These are phyloP conservation scores for Buddleja alternifolia DNA, from an alignment of 257 asterid species.

Conservation along the genomic window DNA sequence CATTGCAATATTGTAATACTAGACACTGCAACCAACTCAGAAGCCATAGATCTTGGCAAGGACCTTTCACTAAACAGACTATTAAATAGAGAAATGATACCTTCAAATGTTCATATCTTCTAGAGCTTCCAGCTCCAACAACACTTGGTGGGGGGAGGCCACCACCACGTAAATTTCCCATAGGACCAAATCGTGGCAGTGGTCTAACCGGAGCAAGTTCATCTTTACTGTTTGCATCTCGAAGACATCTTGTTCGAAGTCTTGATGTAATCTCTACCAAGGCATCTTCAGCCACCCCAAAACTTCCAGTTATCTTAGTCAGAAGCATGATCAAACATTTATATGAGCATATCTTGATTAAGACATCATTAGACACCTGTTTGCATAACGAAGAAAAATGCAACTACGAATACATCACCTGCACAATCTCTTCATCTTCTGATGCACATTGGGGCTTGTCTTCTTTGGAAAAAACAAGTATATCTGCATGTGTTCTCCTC, in stretches of 20 bases:
- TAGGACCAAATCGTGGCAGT: constrained; percentile 51
- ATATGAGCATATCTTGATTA: constrained; percentile 15
- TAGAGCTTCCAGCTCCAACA: constrained; percentile 49
- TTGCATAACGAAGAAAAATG: constrained; percentile 15
- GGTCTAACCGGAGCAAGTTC: constrained; percentile 55
- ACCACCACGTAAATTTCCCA: constrained; percentile 42
- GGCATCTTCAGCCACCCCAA: constrained; percentile 75
- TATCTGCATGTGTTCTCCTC: constrained; percentile 82
- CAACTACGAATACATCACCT: constrained; percentile 49
- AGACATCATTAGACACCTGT: constrained; percentile 26
- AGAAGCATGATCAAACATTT: constrained; percentile 25
- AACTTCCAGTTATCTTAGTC: constrained; percentile 68
- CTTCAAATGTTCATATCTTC: constrained; percentile 58
- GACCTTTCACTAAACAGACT: constrained; percentile 6
- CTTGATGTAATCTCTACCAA: constrained; percentile 77
- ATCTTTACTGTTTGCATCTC: constrained; percentile 53
- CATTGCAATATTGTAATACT: constrained; percentile 10
- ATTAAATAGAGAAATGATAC: constrained; percentile 37
- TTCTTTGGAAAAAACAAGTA: constrained; percentile 74
- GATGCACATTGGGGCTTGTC: constrained; percentile 76
- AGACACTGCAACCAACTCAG: constrained; percentile 22
- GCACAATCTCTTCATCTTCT: constrained; percentile 89
- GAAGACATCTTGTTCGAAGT: constrained; percentile 69
- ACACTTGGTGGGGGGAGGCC: constrained; percentile 43
- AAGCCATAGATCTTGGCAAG: not conserved